Evolutionary conservation across 192 early-diverging fungal genomes (phyloP).

Genomic region (Pilaira anomala): DNA sequence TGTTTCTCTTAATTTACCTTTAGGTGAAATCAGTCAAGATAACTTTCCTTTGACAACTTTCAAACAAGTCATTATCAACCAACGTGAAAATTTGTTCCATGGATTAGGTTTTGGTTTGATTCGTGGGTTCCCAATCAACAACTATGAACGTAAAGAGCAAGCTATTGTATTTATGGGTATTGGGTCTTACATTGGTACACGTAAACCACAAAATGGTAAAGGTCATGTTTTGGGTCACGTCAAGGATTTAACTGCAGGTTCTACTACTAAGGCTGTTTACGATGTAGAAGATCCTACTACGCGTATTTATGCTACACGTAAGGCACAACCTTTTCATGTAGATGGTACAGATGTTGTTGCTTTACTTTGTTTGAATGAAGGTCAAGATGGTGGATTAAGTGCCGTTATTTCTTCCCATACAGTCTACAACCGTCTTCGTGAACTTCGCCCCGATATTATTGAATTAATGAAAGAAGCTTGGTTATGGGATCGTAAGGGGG

Average conservation of each 20-base stretch:
- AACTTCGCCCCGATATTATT: constrained; percentile 33
- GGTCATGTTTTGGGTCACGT: constrained; percentile 39
- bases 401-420: constrained; percentile 42
- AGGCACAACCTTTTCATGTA: constrained; percentile 42
- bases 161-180: constrained; percentile 40
- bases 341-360: constrained; percentile 40
- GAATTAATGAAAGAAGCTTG: constrained; percentile 31
- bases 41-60: constrained; percentile 29
- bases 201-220: constrained; percentile 32
- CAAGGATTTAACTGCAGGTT: constrained; percentile 35
- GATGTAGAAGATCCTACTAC: constrained; percentile 29
- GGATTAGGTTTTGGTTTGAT: constrained; percentile 28
- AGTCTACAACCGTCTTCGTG: constrained; percentile 36
- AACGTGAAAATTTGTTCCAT: constrained; percentile 23
- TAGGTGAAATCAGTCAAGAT: constrained; percentile 10
- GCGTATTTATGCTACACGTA: constrained; percentile 40
- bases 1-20: constrained; percentile 22
- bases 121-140: constrained; percentile 28
- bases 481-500: constrained; percentile 43
- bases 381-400: constrained; percentile 31
- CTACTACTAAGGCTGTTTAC: constrained; percentile 29
- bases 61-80: constrained; percentile 5
- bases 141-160: constrained; percentile 30
- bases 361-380: constrained; percentile 34
- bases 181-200: constrained; percentile 39